Conservation (phyloP, 441 rosid species). For the Macaranga tanarius region DNA sequence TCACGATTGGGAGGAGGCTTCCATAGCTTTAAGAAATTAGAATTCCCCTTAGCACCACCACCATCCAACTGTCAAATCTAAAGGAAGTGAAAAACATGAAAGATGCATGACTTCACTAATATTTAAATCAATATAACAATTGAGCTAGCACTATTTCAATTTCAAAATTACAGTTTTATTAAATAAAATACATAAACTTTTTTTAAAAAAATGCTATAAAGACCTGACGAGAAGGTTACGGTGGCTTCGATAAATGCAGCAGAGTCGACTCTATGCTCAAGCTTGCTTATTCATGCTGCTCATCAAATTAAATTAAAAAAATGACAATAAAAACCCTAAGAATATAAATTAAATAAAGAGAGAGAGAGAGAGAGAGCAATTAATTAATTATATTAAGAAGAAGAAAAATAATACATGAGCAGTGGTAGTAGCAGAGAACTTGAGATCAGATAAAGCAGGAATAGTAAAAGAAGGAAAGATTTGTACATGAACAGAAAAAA, state of each 20-base stretch:
- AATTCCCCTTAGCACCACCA: slow-evolving; percentile 40
- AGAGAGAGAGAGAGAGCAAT: too few species aligned
- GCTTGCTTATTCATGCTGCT: slow-evolving; percentile 40
- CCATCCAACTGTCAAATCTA: slow-evolving; percentile 87
- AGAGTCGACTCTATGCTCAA: slow-evolving; percentile 62
- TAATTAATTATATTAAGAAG: too few species aligned
- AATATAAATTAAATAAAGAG: neutral
- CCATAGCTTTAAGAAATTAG: slow-evolving; percentile 65
- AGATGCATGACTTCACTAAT: slow-evolving; percentile 48
- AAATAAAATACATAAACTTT: neutral
- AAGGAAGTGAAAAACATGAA: slow-evolving; percentile 80
- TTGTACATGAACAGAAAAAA: slow-evolving; percentile 59
- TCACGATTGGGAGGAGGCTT: slow-evolving; percentile 67
- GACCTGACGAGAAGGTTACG: slow-evolving; percentile 65
- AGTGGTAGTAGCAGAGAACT: slow-evolving; percentile 45
- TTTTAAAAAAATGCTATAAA: slow-evolving; percentile 3
- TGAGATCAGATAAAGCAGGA: slow-evolving; percentile 50
- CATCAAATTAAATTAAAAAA: too few species aligned
- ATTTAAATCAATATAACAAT: too few species aligned
- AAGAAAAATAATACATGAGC: slow-evolving; percentile 30
- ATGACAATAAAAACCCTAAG: neutral
- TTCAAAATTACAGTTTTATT: neutral
- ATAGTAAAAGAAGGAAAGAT: slow-evolving; percentile 50
- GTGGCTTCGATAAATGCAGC: slow-evolving; percentile 48
- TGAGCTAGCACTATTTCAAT: neutral